Percentiles rank a stretch among this genome's conserved stretches.
These are phyloP conservation scores for Magnusiomyces magnusii DNA, from an alignment of 1,139 yeast genomes.

Conservation along the genomic window DNA sequence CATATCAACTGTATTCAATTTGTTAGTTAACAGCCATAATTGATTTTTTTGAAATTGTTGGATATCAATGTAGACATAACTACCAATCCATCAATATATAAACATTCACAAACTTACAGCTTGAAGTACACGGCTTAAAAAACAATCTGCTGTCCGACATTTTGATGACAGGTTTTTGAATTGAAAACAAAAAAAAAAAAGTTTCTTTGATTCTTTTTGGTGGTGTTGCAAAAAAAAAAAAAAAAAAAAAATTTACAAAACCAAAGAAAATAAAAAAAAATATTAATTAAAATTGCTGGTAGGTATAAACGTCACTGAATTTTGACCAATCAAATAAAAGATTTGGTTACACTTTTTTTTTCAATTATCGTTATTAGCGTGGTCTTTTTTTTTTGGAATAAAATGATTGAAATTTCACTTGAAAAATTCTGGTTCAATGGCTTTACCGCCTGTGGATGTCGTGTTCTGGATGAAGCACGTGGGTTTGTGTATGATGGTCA, in stretches of 20 bases:
- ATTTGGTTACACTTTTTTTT: background rate
- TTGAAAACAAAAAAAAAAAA: too few species aligned
- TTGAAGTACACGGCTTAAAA: conserved; percentile 6
- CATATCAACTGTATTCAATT: conserved; percentile 41
- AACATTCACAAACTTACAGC: conserved; percentile 1
- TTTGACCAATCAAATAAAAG: background rate
- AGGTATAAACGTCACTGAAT: too few species aligned
- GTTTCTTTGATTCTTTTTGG: background rate
- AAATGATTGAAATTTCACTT: too few species aligned
- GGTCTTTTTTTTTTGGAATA: too few species aligned
- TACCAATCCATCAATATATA: background rate
- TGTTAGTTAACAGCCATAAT: background rate
- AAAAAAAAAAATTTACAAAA: too few species aligned
- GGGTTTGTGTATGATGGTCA: background rate
- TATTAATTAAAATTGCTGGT: too few species aligned
- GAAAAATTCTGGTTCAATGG: too few species aligned
- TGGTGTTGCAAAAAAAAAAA: too few species aligned
- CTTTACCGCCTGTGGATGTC: too few species aligned
- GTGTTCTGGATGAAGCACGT: too few species aligned
- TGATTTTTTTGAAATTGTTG: background rate
- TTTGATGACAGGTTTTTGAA: background rate
- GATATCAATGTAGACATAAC: background rate
- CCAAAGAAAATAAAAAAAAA: too few species aligned
- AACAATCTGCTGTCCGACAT: conserved; percentile 14
- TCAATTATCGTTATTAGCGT: background rate